Evolutionary conservation across 176 grass and related monocot genomes (phyloP).

Genomic region (Aegilops sharonensis): DNA sequence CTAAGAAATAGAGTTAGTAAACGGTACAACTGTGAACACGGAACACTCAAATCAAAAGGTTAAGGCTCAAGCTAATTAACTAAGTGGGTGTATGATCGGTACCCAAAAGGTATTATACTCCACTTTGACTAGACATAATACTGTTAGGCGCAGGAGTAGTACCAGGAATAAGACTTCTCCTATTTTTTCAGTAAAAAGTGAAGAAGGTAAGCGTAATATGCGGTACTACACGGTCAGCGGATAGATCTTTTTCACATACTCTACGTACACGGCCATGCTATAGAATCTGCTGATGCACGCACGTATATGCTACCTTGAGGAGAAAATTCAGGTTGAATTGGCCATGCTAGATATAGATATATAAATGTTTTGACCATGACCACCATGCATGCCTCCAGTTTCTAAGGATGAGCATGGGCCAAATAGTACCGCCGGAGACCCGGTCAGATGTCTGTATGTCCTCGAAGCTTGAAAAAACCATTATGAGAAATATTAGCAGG

Average conservation of each 20-base stretch:
- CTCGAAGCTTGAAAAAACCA: background rate
- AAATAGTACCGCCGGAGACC: background rate
- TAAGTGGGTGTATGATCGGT: background rate
- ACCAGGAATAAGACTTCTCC: too few species aligned
- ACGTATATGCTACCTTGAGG: background rate
- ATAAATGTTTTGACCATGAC: background rate
- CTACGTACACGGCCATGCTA: too few species aligned
- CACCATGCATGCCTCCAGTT: background rate
- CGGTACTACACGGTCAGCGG: too few species aligned
- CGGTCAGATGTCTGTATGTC: background rate
- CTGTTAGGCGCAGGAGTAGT: too few species aligned
- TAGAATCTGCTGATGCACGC: too few species aligned
- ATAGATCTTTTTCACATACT: too few species aligned
- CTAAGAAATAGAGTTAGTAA: too few species aligned
- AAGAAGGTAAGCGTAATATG: too few species aligned
- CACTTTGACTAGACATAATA: background rate
- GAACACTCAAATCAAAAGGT: background rate
- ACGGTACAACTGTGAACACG: too few species aligned
- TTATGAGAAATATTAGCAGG: background rate
- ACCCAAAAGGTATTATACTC: background rate
- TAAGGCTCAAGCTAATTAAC: background rate
- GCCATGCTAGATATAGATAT: background rate
- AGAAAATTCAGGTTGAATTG: background rate
- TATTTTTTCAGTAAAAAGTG: too few species aligned
- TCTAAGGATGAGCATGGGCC: constrained; percentile 6